Evolutionary conservation across 768 basidiomycete species (phyloP), one percentile per base, ranked within the genome.

Genomic region (Leccinum boreale): DNA sequence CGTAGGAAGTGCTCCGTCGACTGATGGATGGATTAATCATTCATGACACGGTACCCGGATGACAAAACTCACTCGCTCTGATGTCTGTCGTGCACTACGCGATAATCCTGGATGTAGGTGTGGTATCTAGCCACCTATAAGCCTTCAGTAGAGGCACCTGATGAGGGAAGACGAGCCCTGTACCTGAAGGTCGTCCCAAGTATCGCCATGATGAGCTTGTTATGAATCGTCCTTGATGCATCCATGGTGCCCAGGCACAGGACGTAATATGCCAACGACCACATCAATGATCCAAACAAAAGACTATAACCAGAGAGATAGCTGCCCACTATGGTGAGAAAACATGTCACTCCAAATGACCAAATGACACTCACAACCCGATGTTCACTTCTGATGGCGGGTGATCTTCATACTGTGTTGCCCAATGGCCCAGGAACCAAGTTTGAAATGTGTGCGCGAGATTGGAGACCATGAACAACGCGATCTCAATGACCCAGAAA

Each of bases 111-210:
- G 54, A 55, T 15, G 19, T 23, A 21, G 54, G 49, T 21, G 54
- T 52, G 7, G 19, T 52, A 29, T 55, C 54, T 5, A 55, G 26
- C 26, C 54, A 55, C 14, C 48, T 55, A 19, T 8, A 15, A 14
- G 15, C 17, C 14, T 19, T 55, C 21, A 28, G n/a, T 15, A 26
- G 3, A 14, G 2, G 35, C 3, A 29, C 45, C 19, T 6, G 26
- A 19, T 2, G 48, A 24, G 14, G 19, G 31, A 55, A 28, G 31
- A 10, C 17, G 7, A 26, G 2, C 12, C 12, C 14, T 11, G 4
- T 36, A 55, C 54, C 54, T 52, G 23, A 52, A 55, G 7, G 54
- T 55, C 54, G 24, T 51, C 46, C 54, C 45, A 10, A 55, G 45
- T 35, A 55, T 5, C 2, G 53, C 45, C 10, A 17, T 23, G 17